Conservation (phyloP, 768 basidiomycete genomes). For the Leccinum ochraceum region DNA sequence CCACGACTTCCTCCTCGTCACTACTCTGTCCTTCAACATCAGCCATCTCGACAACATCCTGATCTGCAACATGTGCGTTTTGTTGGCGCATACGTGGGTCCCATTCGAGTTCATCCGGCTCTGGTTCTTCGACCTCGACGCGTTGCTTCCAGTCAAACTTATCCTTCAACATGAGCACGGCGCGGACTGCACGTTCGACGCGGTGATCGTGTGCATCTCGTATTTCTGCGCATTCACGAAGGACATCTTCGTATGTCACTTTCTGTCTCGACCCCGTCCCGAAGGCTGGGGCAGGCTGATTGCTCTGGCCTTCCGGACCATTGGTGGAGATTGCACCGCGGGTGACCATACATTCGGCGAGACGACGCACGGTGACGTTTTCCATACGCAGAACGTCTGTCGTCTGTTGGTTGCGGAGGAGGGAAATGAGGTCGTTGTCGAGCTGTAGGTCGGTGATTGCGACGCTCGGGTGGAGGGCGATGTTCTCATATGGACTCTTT, state of each 20-base stretch:
- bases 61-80: conserved; percentile 8
- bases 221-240: conserved; percentile 66
- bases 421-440: conserved; percentile 70
- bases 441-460: conserved; percentile 64
- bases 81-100: conserved; percentile 48
- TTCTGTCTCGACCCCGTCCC: conserved; percentile 24
- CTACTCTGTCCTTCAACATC: conserved; percentile 37
- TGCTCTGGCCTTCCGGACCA: conserved; percentile 44
- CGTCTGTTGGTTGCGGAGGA: conserved; percentile 80
- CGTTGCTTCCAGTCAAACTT: conserved; percentile 82
- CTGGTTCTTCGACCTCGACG: conserved; percentile 77
- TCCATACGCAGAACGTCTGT: conserved; percentile 72
- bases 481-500: conserved; percentile 53
- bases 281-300: conserved; percentile 26
- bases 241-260: conserved; percentile 54
- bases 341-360: conserved; percentile 66
- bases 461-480: conserved; percentile 65
- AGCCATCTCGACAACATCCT: conserved; percentile 17
- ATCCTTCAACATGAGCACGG: conserved; percentile 75
- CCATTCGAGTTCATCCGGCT: conserved; percentile 77
- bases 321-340: conserved; percentile 47
- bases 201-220: conserved; percentile 70
- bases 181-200: conserved; percentile 76
- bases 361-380: conserved; percentile 67
- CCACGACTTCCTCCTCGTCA: conserved; percentile 41